Percentiles rank a stretch among this genome's conserved stretches.
phyloP scores from a whole-genome alignment of 768 basidiomycete genomes.

The Mycena filopes region DNA sequence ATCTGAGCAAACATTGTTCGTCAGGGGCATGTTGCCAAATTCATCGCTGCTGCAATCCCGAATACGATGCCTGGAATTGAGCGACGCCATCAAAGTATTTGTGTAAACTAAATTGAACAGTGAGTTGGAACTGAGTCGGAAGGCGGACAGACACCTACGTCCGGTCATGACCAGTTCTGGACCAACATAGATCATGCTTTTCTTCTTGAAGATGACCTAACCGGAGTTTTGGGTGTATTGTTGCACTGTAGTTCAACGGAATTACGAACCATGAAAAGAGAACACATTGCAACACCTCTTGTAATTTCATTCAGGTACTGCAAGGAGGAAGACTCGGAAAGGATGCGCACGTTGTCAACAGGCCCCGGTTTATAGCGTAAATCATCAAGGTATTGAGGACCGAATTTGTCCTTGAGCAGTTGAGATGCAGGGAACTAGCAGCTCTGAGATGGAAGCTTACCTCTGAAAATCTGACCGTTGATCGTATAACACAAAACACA shows the following conservation, averaged over 20 bases:
- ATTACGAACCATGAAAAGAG: background rate
- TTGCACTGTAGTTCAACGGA: background rate
- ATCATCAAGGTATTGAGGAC: conserved; percentile 3
- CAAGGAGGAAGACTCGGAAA: too few relatives aligned
- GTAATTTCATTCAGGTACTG: background rate
- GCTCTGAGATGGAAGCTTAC: background rate
- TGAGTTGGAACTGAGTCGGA: background rate
- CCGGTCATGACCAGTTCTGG: background rate
- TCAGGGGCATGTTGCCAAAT: background rate
- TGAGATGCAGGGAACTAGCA: background rate
- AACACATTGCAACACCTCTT: background rate
- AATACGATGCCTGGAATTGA: conserved; percentile 3
- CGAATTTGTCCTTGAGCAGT: background rate
- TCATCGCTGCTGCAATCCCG: background rate
- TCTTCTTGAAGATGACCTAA: background rate
- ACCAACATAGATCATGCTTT: background rate
- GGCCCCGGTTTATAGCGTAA: background rate
- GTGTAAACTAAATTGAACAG: conserved; percentile 1
- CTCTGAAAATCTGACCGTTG: background rate
- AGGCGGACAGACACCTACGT: background rate
- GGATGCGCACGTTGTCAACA: conserved; percentile 3
- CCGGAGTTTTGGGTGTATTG: too few relatives aligned
- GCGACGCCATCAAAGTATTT: background rate
- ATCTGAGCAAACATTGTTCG: background rate
- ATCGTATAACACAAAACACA: background rate